phyloP scores from a whole-genome alignment of 108 stramenopile species.

The Nitzschia sp. region DNA sequence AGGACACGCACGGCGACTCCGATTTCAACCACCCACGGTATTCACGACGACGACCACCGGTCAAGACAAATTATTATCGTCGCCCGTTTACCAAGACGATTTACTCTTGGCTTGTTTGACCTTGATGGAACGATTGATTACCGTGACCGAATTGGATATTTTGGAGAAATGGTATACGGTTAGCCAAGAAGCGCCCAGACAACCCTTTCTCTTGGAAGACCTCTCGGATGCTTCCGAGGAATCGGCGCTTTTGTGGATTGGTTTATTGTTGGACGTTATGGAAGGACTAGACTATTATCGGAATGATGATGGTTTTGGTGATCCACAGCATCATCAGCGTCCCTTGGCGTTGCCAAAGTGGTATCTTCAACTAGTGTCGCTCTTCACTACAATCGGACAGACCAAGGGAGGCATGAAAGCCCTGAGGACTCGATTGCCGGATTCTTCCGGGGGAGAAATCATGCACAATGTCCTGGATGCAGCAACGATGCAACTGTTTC shows the following conservation, averaged over 20 bases:
- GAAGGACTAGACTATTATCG: slow-evolving; percentile 13
- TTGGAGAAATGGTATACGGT: slow-evolving; percentile 28
- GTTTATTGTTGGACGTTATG: slow-evolving; percentile 30
- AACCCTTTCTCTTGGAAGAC: slow-evolving; percentile 7
- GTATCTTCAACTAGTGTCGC: slow-evolving; percentile 8
- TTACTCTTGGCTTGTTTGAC: neutral
- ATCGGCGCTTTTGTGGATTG: slow-evolving; percentile 9
- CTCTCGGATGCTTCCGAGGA: neutral
- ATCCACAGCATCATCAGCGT: no score
- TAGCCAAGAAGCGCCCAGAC: neutral
- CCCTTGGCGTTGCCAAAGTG: slow-evolving; percentile 6
- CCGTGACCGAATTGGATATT: neutral
- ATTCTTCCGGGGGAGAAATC: neutral
- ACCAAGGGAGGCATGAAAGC: slow-evolving; percentile 18
- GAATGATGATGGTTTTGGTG: no score
- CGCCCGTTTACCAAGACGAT: no score
- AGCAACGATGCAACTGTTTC: slow-evolving; percentile 20
- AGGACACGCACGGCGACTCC: neutral
- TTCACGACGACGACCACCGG: neutral
- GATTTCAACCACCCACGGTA: neutral
- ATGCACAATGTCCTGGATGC: slow-evolving; percentile 29
- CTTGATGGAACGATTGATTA: slow-evolving; percentile 11
- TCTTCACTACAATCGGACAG: slow-evolving; percentile 20
- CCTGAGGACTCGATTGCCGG: slow-evolving; percentile 18
- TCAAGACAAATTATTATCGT: no score